Base-by-base conservation (phyloP, 1,139 yeast species). In the Kodamaea fungicola region DNA sequence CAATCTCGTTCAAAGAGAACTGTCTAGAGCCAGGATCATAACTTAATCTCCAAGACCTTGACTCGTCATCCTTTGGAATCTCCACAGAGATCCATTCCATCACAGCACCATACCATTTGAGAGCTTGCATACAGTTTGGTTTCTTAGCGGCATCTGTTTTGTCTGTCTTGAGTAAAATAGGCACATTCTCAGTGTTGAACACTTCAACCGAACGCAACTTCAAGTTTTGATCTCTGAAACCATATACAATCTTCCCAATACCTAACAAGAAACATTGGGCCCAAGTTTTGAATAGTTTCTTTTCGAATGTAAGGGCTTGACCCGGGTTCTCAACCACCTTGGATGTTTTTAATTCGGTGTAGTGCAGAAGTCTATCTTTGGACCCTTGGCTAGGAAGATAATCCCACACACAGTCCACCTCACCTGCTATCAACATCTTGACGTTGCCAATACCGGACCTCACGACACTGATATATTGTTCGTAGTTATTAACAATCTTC, bases 231-330 rank as follows among this genome's bases (percentile, higher is more conserved):
- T 89, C 95, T 45, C 97, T 72, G 60, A 85, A 92, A 0, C 97
- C 99, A 54, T 87, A 86, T 1, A 86, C 76, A 3, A 92, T 72
- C 43, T 76, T 77, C 8, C 83, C 80, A 12, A 90, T 74, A 3
- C 98, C 98, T 37, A 88, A 71, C 30, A 94, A 64, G 57, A 90
- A 94, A 45, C 95, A 83, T 63, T 90, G 97, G 3, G 96, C 89
- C 99, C 99, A 94, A 0, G 94, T 74, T 43, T 71, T 77, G 57
- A 83, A 77, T 31, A 90, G 60, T 56, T 81, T 89, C 57, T 61
- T 75, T 55, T 90, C 96, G 53, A 90, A 89, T 6, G 62, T 70
- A 24, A 64, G 62, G 16, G 80, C 76, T 28, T 78, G 79, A 9
- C 67, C 67, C 7, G 76, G 77, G 29, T 69, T 65, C 24, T 67